Conservation (phyloP, 2,329 filamentous ascomycete species). For the Colletotrichum gigasporum region DNA sequence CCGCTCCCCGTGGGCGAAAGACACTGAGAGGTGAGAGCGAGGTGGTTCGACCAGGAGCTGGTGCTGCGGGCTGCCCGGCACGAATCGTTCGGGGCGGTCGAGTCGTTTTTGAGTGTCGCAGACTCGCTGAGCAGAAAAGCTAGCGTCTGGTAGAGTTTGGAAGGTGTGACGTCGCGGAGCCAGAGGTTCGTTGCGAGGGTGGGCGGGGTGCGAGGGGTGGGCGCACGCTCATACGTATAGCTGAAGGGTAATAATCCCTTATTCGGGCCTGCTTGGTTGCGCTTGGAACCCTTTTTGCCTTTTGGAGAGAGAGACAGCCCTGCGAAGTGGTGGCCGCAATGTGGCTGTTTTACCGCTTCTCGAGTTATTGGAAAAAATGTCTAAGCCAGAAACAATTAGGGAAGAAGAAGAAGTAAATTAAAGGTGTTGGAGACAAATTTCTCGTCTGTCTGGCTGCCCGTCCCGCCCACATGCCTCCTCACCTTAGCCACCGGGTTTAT, state of each 20-base stretch:
- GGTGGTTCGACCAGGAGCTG: neutral
- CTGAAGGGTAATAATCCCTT: neutral
- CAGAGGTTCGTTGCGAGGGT: constrained; percentile 12
- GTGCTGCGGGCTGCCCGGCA: neutral
- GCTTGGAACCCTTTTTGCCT: neutral
- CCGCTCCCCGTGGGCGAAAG: neutral
- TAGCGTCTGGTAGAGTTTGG: constrained; percentile 20
- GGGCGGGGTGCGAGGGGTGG: constrained; percentile 15
- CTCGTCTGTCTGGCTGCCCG: neutral
- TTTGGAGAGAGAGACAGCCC: neutral
- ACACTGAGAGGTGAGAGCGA: neutral
- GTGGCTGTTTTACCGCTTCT: too few species aligned
- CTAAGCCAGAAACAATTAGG: neutral
- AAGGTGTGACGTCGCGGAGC: constrained; percentile 20
- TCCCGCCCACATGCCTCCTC: constrained; percentile 8
- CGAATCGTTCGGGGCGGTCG: constrained; percentile 12
- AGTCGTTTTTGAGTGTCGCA: neutral
- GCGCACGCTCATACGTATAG: constrained; percentile 17
- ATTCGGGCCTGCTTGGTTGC: neutral
- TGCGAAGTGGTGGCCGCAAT: neutral
- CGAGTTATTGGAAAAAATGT: neutral
- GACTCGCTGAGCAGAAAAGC: neutral
- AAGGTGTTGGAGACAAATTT: constrained; percentile 1
- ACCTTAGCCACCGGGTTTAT: constrained; percentile 18
- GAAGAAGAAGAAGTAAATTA: constrained; percentile 3